These are phyloP conservation scores for Aspergillus glaucus DNA, from an alignment of 2,329 filamentous ascomycete species.

Conservation along the genomic window DNA sequence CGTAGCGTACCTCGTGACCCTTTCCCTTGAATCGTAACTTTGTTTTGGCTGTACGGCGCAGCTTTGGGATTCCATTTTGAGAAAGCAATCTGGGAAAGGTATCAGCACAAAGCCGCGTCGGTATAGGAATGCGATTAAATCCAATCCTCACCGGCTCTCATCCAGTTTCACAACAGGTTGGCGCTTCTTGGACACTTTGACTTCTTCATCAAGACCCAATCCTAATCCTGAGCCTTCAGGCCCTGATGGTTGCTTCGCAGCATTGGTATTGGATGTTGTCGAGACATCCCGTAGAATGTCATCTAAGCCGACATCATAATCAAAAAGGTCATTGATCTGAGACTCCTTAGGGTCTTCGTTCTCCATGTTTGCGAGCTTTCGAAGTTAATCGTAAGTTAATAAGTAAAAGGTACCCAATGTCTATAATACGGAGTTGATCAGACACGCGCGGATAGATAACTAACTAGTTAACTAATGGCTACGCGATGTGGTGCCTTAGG, in stretches of 20 bases:
- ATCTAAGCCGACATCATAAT: conserved; percentile 62
- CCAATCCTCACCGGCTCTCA: conserved; percentile 56
- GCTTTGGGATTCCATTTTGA: conserved; percentile 71
- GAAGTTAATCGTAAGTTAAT: neutral
- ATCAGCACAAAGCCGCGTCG: neutral
- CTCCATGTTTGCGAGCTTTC: conserved; percentile 4
- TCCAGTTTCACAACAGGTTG: conserved; percentile 81
- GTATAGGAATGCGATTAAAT: neutral
- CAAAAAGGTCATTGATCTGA: conserved; percentile 62
- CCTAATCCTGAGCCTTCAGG: conserved; percentile 47
- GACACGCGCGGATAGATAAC: no score
- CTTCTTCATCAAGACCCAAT: conserved; percentile 78
- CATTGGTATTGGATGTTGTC: conserved; percentile 13
- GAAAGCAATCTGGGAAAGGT: conserved; percentile 65
- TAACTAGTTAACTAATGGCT: no score
- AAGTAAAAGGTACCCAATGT: no score
- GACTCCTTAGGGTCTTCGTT: conserved; percentile 8
- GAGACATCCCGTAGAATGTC: conserved; percentile 42
- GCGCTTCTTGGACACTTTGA: conserved; percentile 71
- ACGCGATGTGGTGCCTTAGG: no score
- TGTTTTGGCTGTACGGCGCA: conserved; percentile 64
- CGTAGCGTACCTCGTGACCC: conserved; percentile 67
- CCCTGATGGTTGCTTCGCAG: conserved; percentile 13
- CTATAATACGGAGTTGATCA: no score
- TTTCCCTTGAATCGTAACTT: conserved; percentile 81